Conservation (phyloP, 495 filamentous ascomycete genomes). For the Talaromyces ruber region DNA sequence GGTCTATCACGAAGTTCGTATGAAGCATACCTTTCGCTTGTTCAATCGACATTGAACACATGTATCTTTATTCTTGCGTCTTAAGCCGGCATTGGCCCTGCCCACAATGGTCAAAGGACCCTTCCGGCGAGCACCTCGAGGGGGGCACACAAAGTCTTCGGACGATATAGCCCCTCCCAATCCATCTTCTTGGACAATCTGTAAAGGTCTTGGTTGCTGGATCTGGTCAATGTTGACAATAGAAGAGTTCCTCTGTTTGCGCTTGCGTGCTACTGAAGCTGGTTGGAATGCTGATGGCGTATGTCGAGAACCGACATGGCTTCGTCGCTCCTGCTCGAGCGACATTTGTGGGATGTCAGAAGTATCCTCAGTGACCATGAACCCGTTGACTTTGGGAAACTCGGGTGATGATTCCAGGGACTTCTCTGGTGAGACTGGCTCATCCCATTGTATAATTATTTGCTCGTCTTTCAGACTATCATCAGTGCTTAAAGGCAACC, state of each 20-base stretch:
- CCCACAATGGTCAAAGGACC: slow-evolving; percentile 36
- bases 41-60: slow-evolving; percentile 41
- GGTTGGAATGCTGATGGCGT: slow-evolving; percentile 27
- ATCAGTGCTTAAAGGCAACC: background rate
- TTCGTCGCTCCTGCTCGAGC: slow-evolving; percentile 19
- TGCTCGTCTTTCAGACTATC: slow-evolving; percentile 14
- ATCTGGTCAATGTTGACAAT: slow-evolving; percentile 21
- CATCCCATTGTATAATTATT: slow-evolving; percentile 18
- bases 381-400: slow-evolving; percentile 23
- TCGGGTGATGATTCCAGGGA: slow-evolving; percentile 17
- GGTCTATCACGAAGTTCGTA: background rate
- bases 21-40: slow-evolving; percentile 34
- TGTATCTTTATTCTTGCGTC: slow-evolving; percentile 41
- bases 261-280: slow-evolving; percentile 28
- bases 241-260: slow-evolving; percentile 28
- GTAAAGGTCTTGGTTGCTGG: slow-evolving; percentile 25
- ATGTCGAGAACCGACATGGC: slow-evolving; percentile 18
- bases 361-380: slow-evolving; percentile 31
- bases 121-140: slow-evolving; percentile 38
- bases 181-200: slow-evolving; percentile 42
- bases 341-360: slow-evolving; percentile 22
- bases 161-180: slow-evolving; percentile 38
- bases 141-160: slow-evolving; percentile 40
- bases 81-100: slow-evolving; percentile 35
- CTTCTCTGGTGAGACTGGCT: slow-evolving; percentile 15